Conservation (phyloP, 257 asterid species). For the Avicennia marina region DNA sequence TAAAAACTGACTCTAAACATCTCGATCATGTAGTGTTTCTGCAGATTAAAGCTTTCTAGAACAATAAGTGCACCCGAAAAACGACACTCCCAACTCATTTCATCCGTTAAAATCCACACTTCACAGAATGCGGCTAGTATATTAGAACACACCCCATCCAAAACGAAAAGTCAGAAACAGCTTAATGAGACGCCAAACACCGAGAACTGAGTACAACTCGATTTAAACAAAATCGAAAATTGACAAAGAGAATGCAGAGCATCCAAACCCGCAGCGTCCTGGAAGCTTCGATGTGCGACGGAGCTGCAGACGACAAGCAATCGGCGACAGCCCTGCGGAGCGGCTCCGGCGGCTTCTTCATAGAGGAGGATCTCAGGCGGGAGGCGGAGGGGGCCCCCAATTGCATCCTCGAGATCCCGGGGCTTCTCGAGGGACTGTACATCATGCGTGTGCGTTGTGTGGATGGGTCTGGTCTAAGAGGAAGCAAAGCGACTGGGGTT, state of each 20-base stretch:
- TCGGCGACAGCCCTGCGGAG: slow-evolving; percentile 96
- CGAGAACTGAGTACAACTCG: slow-evolving; percentile 1
- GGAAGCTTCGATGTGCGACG: slow-evolving; percentile 77
- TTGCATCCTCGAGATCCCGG: slow-evolving; percentile 72
- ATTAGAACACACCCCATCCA: background rate
- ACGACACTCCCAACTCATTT: slow-evolving; percentile 12
- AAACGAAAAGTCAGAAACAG: slow-evolving; percentile 1
- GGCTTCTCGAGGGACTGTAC: slow-evolving; percentile 72
- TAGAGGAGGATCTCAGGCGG: slow-evolving; percentile 83
- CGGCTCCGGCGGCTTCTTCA: slow-evolving; percentile 97
- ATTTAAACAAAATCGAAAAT: slow-evolving; percentile 18
- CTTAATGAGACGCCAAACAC: slow-evolving; percentile 19
- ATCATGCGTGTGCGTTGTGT: too few species aligned
- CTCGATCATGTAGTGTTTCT: too few species aligned
- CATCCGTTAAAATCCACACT: background rate
- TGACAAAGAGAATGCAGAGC: slow-evolving; percentile 9
- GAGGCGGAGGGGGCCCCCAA: slow-evolving; percentile 58
- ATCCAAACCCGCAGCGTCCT: slow-evolving; percentile 83
- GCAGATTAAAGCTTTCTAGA: slow-evolving; percentile 9
- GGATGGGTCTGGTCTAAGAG: too few species aligned
- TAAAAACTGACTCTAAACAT: too few species aligned
- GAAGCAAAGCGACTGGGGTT: too few species aligned
- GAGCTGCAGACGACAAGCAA: slow-evolving; percentile 79
- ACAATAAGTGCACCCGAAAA: slow-evolving; percentile 10
- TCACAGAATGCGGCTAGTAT: background rate